Conservation (phyloP, 305 asterid genomes). For the Fraxinus greggii region DNA sequence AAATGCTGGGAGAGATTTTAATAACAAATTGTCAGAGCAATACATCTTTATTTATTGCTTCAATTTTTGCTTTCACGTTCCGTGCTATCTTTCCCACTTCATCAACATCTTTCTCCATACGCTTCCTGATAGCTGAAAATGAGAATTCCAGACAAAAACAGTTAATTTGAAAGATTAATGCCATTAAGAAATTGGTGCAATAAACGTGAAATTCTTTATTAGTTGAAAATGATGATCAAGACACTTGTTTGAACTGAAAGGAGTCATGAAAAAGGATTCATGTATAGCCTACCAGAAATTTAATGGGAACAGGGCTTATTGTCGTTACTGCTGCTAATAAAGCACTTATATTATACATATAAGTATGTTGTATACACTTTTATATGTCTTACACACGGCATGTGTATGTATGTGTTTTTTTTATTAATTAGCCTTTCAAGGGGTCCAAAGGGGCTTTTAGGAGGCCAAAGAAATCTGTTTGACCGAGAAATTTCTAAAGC, state of each 20-base stretch:
- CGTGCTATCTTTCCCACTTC: constrained; percentile 87
- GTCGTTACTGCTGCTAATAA: background rate
- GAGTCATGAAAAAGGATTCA: background rate
- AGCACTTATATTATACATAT: background rate
- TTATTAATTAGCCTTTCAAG: background rate
- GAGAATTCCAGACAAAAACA: background rate
- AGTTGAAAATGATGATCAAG: background rate
- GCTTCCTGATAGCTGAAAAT: constrained; percentile 73
- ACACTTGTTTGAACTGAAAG: background rate
- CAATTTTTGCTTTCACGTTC: constrained; percentile 60
- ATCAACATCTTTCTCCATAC: constrained; percentile 83
- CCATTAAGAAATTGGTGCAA: background rate
- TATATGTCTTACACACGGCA: background rate
- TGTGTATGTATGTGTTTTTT: background rate
- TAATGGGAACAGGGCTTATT: background rate
- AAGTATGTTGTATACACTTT: background rate
- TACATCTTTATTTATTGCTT: constrained; percentile 69
- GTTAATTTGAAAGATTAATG: background rate
- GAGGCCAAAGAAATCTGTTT: background rate
- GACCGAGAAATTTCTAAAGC: background rate
- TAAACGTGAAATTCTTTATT: background rate
- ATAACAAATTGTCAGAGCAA: constrained; percentile 19
- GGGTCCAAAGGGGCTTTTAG: background rate
- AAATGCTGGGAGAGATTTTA: background rate
- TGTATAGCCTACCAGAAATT: background rate